Conservation (phyloP, 441 rosid species). For the Eruca vesicaria region DNA sequence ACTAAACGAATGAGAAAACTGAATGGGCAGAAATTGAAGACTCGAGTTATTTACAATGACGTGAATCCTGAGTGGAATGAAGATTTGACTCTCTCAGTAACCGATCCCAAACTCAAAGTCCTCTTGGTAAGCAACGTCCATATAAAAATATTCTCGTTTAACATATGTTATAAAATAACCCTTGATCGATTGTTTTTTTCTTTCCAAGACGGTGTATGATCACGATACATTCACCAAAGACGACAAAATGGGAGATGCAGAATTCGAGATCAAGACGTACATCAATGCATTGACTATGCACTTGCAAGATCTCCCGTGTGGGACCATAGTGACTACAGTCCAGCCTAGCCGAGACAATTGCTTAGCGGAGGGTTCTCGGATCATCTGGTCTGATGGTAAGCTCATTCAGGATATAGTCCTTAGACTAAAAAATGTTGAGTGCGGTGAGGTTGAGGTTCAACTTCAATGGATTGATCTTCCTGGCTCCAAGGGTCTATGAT, state of each 20-base stretch:
- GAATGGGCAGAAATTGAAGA: slow-evolving; percentile 70
- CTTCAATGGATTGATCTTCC: slow-evolving; percentile 79
- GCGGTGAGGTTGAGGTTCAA: slow-evolving; percentile 66
- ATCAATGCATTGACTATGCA: slow-evolving; percentile 61
- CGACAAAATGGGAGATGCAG: slow-evolving; percentile 96
- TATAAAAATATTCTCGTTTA: not conserved
- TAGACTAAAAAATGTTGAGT: slow-evolving; percentile 59
- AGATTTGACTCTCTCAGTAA: slow-evolving; percentile 70
- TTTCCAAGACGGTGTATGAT: slow-evolving; percentile 58
- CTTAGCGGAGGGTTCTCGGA: slow-evolving; percentile 52
- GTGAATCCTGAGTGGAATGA: slow-evolving; percentile 94
- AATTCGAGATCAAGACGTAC: slow-evolving; percentile 51
- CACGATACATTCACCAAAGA: slow-evolving; percentile 74
- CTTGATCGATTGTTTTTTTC: not conserved
- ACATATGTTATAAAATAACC: not conserved
- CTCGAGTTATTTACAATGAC: slow-evolving; percentile 67
- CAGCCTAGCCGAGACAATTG: slow-evolving; percentile 56
- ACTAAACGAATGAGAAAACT: not conserved
- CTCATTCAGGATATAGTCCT: slow-evolving; percentile 59
- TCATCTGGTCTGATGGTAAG: slow-evolving; percentile 46
- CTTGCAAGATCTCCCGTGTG: slow-evolving; percentile 44
- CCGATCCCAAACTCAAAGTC: slow-evolving; percentile 52
- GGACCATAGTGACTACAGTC: slow-evolving; percentile 48
- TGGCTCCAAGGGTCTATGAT: slow-evolving; percentile 54
- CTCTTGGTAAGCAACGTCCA: slow-evolving; percentile 44